Conservation (phyloP, 2,329 filamentous ascomycete genomes). For the Colletotrichum lupini region DNA sequence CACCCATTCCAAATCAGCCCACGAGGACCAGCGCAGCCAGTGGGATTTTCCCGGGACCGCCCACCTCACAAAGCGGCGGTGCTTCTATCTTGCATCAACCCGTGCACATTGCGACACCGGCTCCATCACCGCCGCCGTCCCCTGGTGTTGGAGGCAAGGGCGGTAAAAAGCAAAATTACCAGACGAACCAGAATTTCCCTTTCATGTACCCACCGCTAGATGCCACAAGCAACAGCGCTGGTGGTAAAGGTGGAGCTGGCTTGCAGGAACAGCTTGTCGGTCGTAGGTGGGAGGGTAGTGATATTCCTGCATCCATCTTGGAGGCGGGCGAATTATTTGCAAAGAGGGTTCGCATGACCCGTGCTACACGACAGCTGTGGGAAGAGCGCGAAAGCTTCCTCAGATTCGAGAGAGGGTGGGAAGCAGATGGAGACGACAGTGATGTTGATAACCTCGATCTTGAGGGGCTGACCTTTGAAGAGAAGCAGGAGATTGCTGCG, state of each 20-base stretch:
- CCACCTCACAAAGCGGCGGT: conserved; percentile 66
- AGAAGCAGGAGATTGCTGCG: conserved; percentile 54
- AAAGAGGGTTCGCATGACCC: conserved; percentile 87
- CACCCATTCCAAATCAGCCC: conserved; percentile 82
- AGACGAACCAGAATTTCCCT: conserved; percentile 98
- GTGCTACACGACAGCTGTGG: conserved; percentile 94
- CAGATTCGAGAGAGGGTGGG: conserved; percentile 92
- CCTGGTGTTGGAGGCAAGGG: conserved; percentile 88
- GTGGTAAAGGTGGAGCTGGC: conserved; percentile 86
- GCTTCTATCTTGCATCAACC: conserved; percentile 93
- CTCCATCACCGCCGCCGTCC: conserved; percentile 93
- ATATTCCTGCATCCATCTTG: conserved; percentile 92
- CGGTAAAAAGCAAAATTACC: conserved; percentile 98
- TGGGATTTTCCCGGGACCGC: conserved; percentile 69
- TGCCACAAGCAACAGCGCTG: conserved; percentile 86
- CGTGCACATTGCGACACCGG: conserved; percentile 98
- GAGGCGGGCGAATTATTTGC: conserved; percentile 95
- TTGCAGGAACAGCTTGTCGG: conserved; percentile 84
- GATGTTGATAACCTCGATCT: conserved; percentile 61
- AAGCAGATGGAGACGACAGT: conserved; percentile 60
- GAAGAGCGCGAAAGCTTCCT: conserved; percentile 92
- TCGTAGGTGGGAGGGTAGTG: conserved; percentile 90
- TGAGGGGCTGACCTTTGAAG: conserved; percentile 54
- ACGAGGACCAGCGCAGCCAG: conserved; percentile 69
- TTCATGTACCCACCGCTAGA: conserved; percentile 97